phyloP scores from a whole-genome alignment of 176 grass and related monocot genomes.

The Bonia amplexicaulis region DNA sequence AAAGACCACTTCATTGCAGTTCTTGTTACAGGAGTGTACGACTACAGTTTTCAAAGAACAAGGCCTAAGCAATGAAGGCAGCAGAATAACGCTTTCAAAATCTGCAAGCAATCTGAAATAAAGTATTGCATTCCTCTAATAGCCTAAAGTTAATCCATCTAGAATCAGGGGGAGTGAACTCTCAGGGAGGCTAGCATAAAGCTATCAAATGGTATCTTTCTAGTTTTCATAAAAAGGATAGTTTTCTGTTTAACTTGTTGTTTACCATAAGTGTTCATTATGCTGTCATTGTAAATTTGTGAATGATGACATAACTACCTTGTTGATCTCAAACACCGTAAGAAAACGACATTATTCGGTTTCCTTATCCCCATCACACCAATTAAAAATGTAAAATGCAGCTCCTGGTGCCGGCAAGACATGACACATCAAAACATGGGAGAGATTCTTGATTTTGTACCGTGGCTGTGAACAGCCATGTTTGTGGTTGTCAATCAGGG shows the following conservation, averaged over 20 bases:
- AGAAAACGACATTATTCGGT: no score
- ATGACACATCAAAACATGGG: not conserved
- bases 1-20: not conserved
- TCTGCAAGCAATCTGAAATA: not conserved
- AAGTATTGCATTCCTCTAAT: not conserved
- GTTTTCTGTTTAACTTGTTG: not conserved
- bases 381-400: not conserved
- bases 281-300: not conserved
- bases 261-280: not conserved
- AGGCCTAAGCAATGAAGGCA: not conserved
- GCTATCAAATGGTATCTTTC: not conserved
- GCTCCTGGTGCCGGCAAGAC: not conserved
- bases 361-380: not conserved
- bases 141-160: not conserved
- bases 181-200: not conserved
- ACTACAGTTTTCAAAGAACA: not conserved
- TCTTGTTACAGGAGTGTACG: not conserved
- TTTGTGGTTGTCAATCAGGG: not conserved
- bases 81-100: not conserved
- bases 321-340: not conserved
- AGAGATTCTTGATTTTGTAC: not conserved
- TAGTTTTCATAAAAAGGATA: not conserved
- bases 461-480: not conserved
- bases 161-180: not conserved
- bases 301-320: no score